Percentiles rank a stretch among this genome's conserved stretches.
Conservation (phyloP, 331 rosid genomes). For the Rosa hybrid region DNA sequence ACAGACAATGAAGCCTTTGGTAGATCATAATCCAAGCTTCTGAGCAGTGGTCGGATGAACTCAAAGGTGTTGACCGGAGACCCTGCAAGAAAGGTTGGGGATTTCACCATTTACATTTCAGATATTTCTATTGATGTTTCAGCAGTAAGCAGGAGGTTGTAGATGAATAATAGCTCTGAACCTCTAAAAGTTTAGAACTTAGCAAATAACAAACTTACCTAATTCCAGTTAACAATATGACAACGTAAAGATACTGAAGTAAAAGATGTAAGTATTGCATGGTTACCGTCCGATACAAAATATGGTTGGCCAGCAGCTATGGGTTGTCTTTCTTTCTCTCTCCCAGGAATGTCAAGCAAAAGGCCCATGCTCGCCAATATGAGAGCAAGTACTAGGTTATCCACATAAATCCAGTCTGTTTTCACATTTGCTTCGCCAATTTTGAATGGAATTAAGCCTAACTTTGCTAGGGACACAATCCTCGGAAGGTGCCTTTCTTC, state of each 20-base stretch:
- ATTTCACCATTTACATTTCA: slow-evolving; percentile 14
- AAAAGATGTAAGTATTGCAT: slow-evolving; percentile 6
- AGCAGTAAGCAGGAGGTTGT: neutral
- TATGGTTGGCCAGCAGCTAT: slow-evolving; percentile 93
- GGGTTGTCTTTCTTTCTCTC: slow-evolving; percentile 51
- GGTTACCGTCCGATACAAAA: slow-evolving; percentile 83
- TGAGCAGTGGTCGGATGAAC: slow-evolving; percentile 73
- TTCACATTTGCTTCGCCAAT: slow-evolving; percentile 72
- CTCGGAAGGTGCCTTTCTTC: slow-evolving; percentile 95
- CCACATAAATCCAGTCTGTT: slow-evolving; percentile 88
- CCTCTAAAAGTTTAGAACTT: neutral
- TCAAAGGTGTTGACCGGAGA: slow-evolving; percentile 83
- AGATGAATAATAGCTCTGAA: neutral
- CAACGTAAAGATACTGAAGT: neutral
- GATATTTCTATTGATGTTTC: neutral
- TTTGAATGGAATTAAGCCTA: slow-evolving; percentile 70
- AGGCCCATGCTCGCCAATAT: slow-evolving; percentile 96
- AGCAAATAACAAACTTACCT: neutral
- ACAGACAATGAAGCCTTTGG: slow-evolving; percentile 59
- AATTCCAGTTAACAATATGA: neutral
- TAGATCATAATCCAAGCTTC: slow-evolving; percentile 67
- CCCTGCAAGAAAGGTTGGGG: slow-evolving; percentile 45
- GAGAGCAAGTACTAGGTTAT: slow-evolving; percentile 85
- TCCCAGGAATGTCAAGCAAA: slow-evolving; percentile 55
- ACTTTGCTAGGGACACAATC: slow-evolving; percentile 68